Evolutionary conservation across 495 filamentous ascomycete genomes (phyloP), one percentile per base, ranked within the genome.

Genomic region (Eremomyces bilateralis): DNA sequence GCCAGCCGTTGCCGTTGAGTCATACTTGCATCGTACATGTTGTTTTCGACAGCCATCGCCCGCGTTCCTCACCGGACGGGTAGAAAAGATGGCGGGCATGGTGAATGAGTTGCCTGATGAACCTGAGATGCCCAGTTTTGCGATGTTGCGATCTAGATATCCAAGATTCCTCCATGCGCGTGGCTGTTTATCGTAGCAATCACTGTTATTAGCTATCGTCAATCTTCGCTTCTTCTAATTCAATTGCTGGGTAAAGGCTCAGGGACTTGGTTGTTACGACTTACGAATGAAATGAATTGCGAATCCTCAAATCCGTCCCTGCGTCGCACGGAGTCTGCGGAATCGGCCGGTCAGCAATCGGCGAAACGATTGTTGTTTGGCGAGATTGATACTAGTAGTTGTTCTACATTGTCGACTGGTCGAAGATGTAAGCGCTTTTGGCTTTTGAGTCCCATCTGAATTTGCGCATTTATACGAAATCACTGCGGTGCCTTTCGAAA

Each of bases 341-440:
- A 48, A 18, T 43, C 39, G 28, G n/a, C n/a, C n/a, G n/a, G n/a
- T n/a, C n/a, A n/a, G n/a, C 39, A 40, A 15, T 16, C 42, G 18
- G 46, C 46, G 28, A 50, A 45, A 34, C 46, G 37, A 38, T 42
- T 56, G 38, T 37, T 58, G 37, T 58, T 58, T 38, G 54, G 54
- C 8, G 54, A 58, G 34, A 58, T 58, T 33, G 48, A 49, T 29
- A 50, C 40, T 15, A 47, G 39, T 21, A 21, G 27, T 31, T 15
- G 41, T 40, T 34, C 40, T 42, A 35, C 40, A 47, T 45, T 42
- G 41, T 40, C 36, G 44, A 34, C 33, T 20, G 15, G 21, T 27
- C 24, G 13, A 27, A 15, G 30, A 4, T 11, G 28, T 21, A 34
- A 46, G 18, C 12, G 35, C 37, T 44, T 34, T 46, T 37, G 19